Evolutionary conservation across 345 rosid genomes (phyloP), one percentile per base, ranked within the genome.

Genomic region (Nephelium lappaceum): DNA sequence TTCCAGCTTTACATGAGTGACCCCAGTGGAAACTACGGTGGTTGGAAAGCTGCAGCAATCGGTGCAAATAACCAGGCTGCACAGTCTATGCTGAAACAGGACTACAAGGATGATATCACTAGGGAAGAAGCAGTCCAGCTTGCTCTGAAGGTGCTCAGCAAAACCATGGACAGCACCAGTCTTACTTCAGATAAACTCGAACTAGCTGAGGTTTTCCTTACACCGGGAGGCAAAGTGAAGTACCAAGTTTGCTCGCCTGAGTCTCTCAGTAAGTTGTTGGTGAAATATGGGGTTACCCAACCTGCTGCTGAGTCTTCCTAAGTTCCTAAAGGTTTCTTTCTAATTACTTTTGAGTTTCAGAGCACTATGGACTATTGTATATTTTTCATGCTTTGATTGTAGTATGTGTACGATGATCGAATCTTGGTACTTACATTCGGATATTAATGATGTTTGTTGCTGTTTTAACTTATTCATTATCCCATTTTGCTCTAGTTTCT

Each of bases 51-150:
- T 81, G 98, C 98, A 5, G 98, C 98, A 4, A 77, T 95, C 21
- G 98, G 98, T 63, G 98, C 98, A 16, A 95, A 95, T 88, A 92
- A 95, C 86, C 98, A 92, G 77, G 97, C 98, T 0, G 99, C 98
- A n/a, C 98, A 95, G 80, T 95, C 99, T 5, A 93, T 95, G 85
- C 91, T 95, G 73, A 95, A 94, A 85, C 98, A 95, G 83, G 98
- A 95, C 76, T 95, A 95, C 82, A 95, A 94, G 85, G 98, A 94
- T 31, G 97, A 94, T 38, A 91, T 93, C 68, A 81, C 89, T 1
- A 89, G 99, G 77, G 99, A 94, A 63, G 99, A 94, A 66, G 99
- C 98, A 0, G 96, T 95, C 31, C 88, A 92, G 84, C 95, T 95
- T 1, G 97, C 98, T 0, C 81, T 95, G 75, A 95, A 94, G 91